Evolutionary conservation across 2,329 filamentous ascomycete species (phyloP).

Genomic region (Aspergillus fumigatus): DNA sequence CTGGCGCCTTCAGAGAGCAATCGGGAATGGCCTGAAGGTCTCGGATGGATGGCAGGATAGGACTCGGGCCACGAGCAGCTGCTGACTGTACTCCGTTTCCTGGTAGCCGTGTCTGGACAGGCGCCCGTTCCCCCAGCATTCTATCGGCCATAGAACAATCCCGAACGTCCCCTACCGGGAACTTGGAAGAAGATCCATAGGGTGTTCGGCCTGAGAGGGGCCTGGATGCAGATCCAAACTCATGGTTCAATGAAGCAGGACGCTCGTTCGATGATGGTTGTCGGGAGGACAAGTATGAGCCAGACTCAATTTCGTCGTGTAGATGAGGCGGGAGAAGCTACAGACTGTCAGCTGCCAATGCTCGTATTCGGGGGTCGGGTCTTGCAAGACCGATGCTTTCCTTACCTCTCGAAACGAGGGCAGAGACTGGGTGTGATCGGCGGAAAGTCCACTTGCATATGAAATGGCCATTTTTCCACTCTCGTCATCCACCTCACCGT

Average conservation of each 20-base stretch:
- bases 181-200: constrained; percentile 16
- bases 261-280: constrained; percentile 27
- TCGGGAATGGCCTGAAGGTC: constrained; percentile 33
- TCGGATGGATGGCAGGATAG: constrained; percentile 35
- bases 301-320: constrained; percentile 40
- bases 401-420: constrained; percentile 38
- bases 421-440: constrained; percentile 31
- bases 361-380: not conserved
- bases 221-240: constrained; percentile 26
- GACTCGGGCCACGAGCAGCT: constrained; percentile 30
- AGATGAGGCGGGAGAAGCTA: constrained; percentile 39
- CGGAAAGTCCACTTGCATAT: constrained; percentile 30
- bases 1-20: constrained; percentile 17
- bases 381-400: not conserved
- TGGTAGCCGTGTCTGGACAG: constrained; percentile 13
- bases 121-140: constrained; percentile 16
- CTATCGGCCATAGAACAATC: constrained; percentile 23
- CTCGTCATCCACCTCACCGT: constrained; percentile 29
- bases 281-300: constrained; percentile 28
- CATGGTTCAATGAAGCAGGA: constrained; percentile 24
- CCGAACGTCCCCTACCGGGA: constrained; percentile 20
- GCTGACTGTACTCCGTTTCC: constrained; percentile 8
- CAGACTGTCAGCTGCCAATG: constrained; percentile 6
- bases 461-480: constrained; percentile 36
- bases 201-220: constrained; percentile 22